Percentiles rank a stretch among this genome's conserved stretches.
Conservation (phyloP, 805 yeast genomes). For the Lachancea mirantina region DNA sequence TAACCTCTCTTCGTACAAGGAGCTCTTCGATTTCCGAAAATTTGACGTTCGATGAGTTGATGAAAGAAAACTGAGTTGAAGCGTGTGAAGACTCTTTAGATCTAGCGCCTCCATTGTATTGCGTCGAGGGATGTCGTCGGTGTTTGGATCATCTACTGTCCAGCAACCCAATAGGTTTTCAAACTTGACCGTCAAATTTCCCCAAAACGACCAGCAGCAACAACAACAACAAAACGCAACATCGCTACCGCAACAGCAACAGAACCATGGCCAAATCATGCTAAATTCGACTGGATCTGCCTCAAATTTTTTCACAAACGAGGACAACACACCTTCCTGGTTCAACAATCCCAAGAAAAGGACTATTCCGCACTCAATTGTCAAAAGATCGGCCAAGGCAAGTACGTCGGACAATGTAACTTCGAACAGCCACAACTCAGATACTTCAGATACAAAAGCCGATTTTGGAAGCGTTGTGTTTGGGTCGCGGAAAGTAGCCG, state of each 20-base stretch:
- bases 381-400: slow-evolving; percentile 35
- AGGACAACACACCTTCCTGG: slow-evolving; percentile 31
- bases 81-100: no score
- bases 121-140: neutral
- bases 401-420: slow-evolving; percentile 14
- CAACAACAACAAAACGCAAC: slow-evolving; percentile 14
- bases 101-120: neutral
- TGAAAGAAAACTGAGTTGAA: no score
- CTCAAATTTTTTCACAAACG: slow-evolving; percentile 28
- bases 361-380: slow-evolving; percentile 39
- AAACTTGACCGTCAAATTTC: slow-evolving; percentile 18
- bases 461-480: slow-evolving; percentile 35
- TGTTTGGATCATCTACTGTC: slow-evolving; percentile 9
- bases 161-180: slow-evolving; percentile 15
- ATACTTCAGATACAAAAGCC: slow-evolving; percentile 15
- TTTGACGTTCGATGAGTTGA: neutral
- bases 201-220: slow-evolving; percentile 20
- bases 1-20: neutral
- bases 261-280: slow-evolving; percentile 14
- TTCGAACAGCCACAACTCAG: slow-evolving; percentile 19
- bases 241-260: slow-evolving; percentile 26
- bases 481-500: slow-evolving; percentile 30
- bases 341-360: slow-evolving; percentile 40
- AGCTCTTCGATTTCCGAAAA: neutral
- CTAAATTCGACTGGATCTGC: slow-evolving; percentile 2